Evolutionary conservation across 192 early-diverging fungal genomes (phyloP).

Genomic region (Entomortierella chlamydospora): DNA sequence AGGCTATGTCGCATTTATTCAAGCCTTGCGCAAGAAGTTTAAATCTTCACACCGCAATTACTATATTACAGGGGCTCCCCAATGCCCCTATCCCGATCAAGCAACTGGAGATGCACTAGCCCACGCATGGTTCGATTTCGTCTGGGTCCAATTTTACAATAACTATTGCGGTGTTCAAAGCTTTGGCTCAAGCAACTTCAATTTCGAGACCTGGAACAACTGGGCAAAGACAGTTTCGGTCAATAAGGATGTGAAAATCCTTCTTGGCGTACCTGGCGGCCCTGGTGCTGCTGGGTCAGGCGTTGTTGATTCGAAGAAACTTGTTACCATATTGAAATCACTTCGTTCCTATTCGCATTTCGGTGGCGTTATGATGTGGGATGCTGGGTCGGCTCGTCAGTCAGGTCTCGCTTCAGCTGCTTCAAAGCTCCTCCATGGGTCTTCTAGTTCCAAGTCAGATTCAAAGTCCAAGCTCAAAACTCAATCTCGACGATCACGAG

Average conservation of each 20-base stretch:
- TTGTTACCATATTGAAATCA: conserved; percentile 39
- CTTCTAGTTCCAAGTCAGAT: too few species aligned
- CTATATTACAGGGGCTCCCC: conserved; percentile 70
- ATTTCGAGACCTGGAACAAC: conserved; percentile 69
- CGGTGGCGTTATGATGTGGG: conserved; percentile 80
- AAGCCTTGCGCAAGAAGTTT: conserved; percentile 47
- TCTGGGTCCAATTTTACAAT: conserved; percentile 77
- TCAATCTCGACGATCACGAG: too few species aligned
- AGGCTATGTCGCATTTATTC: conserved; percentile 64
- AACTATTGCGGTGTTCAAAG: conserved; percentile 69
- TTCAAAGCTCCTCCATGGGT: conserved; percentile 8
- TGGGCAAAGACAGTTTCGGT: conserved; percentile 67
- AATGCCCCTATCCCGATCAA: conserved; percentile 71
- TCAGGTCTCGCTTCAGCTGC: conserved; percentile 35
- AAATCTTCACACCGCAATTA: conserved; percentile 12
- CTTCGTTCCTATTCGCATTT: conserved; percentile 56
- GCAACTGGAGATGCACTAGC: conserved; percentile 67
- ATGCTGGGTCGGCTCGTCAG: conserved; percentile 35
- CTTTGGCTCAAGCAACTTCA: conserved; percentile 59
- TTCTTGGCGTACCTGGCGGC: conserved; percentile 68
- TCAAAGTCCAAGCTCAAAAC: too few species aligned
- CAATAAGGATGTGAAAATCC: conserved; percentile 70
- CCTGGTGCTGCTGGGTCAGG: conserved; percentile 64
- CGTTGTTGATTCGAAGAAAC: conserved; percentile 20
- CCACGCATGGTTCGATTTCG: conserved; percentile 71